phyloP scores from a whole-genome alignment of 345 rosid genomes.

The Brassica juncea region DNA sequence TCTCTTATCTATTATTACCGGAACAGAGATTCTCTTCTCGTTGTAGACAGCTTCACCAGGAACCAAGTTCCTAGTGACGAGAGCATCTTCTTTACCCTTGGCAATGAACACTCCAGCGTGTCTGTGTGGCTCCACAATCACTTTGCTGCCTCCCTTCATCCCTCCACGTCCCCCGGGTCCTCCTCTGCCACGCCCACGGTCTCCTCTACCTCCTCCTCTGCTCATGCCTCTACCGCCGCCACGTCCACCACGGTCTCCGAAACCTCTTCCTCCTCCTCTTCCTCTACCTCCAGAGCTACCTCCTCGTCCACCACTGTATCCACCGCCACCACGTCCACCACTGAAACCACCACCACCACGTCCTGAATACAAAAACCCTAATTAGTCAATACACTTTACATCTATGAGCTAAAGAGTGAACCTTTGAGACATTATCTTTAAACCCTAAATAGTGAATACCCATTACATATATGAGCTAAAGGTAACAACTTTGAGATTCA shows the following conservation, averaged over 20 bases:
- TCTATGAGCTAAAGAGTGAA: not conserved
- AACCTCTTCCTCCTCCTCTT: conserved; percentile 44
- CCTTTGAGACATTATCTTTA: not conserved
- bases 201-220: conserved; percentile 43
- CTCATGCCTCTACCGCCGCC: conserved; percentile 31
- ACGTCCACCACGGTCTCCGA: conserved; percentile 48
- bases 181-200: conserved; percentile 43
- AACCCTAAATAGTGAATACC: not conserved
- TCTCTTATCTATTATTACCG: conserved; percentile 44
- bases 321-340: conserved; percentile 31
- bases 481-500: not conserved
- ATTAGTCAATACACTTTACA: not conserved
- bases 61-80: conserved; percentile 86
- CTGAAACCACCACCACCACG: conserved; percentile 37
- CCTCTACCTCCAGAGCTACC: conserved; percentile 46
- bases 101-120: conserved; percentile 87
- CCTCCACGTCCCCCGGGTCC: conserved; percentile 56
- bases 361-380: conserved; percentile 20
- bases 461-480: not conserved
- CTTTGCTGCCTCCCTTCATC: conserved; percentile 90
- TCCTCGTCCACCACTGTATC: conserved; percentile 58
- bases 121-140: conserved; percentile 83
- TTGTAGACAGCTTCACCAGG: conserved; percentile 96
- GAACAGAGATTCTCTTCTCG: conserved; percentile 87
- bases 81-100: conserved; percentile 93